Evolutionary conservation across 306 rosid species (phyloP).

Genomic region (Trifolium repens): DNA sequence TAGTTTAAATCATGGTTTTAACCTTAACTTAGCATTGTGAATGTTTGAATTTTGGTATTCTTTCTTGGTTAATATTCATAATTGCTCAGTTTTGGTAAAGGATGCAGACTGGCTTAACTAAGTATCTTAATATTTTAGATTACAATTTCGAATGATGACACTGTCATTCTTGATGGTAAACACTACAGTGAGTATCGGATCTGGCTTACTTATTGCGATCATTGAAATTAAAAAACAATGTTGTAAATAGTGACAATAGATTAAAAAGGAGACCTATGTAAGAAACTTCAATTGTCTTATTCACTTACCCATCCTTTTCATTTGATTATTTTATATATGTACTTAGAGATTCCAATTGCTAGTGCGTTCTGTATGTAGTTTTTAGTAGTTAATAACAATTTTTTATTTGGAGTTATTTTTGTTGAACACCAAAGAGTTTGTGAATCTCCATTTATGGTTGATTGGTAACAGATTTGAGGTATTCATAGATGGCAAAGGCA

Average conservation of each 20-base stretch:
- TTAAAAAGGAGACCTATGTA: too few relatives aligned
- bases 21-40: neutral
- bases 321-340: neutral
- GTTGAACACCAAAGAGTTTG: neutral
- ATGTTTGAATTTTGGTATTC: neutral
- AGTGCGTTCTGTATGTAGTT: neutral
- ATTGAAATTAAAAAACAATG: too few relatives aligned
- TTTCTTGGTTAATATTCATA: too few relatives aligned
- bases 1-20: too few relatives aligned
- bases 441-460: neutral
- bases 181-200: too few relatives aligned
- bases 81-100: too few relatives aligned
- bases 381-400: neutral
- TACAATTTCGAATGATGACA: neutral
- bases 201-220: too few relatives aligned
- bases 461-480: neutral
- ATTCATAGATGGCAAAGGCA: slow-evolving; percentile 48
- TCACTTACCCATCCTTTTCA: neutral
- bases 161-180: neutral
- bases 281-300: neutral
- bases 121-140: neutral
- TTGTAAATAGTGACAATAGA: too few relatives aligned
- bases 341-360: neutral
- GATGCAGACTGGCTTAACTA: too few relatives aligned
- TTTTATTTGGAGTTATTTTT: neutral